Base-by-base conservation (phyloP, 2,329 filamentous ascomycete species). In the Xenoacremonium recifei region DNA sequence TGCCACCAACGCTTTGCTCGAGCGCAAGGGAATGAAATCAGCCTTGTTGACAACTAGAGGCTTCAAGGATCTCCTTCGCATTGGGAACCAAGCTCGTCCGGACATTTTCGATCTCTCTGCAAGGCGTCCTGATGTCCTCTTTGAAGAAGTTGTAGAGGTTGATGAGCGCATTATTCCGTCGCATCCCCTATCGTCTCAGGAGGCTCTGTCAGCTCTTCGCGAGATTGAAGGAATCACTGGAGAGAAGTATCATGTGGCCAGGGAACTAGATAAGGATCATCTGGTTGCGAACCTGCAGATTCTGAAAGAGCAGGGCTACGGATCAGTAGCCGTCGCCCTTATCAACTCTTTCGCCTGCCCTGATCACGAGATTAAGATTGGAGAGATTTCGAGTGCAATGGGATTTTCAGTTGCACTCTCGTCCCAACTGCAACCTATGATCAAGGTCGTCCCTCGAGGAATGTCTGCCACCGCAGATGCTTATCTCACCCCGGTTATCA, bases 31-130 rank as follows among this genome's bases (percentile, higher is more conserved):
- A 17, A 84, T 87, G 53, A 75, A 75, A 27, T 83, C 85, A 49
- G 85, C 84, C 0, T 73, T 89, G 54, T 72, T 89, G 2, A 82
- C 85, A 0, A 88, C 84, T 2, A 82, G 80, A 42, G 85, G 86
- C 0, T 89, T 89, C 68, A 79, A 80, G 48, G 85, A 89, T 56
- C 83, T 83, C 50, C 67, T 89, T 4, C 73, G 77, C 20, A 89
- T 89, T 53, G 85, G 85, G 1, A 87, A 89, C 53, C 86, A 89
- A 64, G 80, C 80, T 2, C 72, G 85, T 16, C 85, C 85, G 1
- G 76, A 84, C 45, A 85, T 89, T 40, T 89, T 89, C 50, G 85
- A 88, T 54, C 69, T 89, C 6, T 81, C 82, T 3, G 86, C 89
- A 32, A 67, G 75, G 39, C 80, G 84, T 39, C 80, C 84, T 1